These are phyloP conservation scores for Chaetomium strumarium DNA, from an alignment of 2,329 filamentous ascomycete species.

Conservation along the genomic window DNA sequence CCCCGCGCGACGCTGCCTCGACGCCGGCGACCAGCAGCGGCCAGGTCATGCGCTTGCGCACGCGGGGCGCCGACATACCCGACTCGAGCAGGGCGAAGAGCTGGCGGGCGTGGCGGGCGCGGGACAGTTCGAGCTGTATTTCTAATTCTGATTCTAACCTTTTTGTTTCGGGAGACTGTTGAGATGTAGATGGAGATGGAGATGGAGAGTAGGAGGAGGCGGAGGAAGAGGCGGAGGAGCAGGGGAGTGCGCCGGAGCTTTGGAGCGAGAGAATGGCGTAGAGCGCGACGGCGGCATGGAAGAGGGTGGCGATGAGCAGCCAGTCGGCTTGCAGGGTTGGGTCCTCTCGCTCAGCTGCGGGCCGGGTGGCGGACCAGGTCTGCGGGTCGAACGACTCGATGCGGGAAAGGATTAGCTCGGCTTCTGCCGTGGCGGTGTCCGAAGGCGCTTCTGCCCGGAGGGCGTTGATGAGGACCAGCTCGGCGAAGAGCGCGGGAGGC, in stretches of 20 bases:
- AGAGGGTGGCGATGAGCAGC: conserved; percentile 17
- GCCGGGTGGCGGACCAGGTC: conserved; percentile 8
- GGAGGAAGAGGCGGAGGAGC: neutral
- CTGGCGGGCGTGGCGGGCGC: conserved; percentile 2
- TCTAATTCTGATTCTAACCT: too few species aligned
- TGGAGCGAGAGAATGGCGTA: conserved; percentile 23
- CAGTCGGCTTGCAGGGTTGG: conserved; percentile 8
- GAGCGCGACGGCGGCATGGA: conserved; percentile 20
- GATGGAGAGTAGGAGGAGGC: neutral
- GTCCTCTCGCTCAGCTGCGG: neutral
- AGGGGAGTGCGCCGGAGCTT: neutral
- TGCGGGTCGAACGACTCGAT: conserved; percentile 22
- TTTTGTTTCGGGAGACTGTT: too few species aligned
- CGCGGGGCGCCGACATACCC: conserved; percentile 8
- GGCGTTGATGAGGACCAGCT: conserved; percentile 22
- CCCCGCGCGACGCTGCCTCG: conserved; percentile 10
- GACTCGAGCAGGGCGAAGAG: conserved; percentile 10
- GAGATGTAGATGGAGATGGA: neutral
- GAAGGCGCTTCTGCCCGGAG: conserved; percentile 16
- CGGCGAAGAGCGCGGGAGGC: conserved; percentile 18
- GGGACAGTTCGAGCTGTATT: neutral
- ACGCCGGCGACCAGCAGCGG: conserved; percentile 26
- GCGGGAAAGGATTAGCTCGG: conserved; percentile 13
- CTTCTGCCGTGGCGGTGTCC: neutral
- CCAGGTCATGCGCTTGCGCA: conserved; percentile 25